Evolutionary conservation across 1,284 basidiomycete genomes (phyloP), one percentile per base, ranked within the genome.

Genomic region (Coriolopsis trogii): DNA sequence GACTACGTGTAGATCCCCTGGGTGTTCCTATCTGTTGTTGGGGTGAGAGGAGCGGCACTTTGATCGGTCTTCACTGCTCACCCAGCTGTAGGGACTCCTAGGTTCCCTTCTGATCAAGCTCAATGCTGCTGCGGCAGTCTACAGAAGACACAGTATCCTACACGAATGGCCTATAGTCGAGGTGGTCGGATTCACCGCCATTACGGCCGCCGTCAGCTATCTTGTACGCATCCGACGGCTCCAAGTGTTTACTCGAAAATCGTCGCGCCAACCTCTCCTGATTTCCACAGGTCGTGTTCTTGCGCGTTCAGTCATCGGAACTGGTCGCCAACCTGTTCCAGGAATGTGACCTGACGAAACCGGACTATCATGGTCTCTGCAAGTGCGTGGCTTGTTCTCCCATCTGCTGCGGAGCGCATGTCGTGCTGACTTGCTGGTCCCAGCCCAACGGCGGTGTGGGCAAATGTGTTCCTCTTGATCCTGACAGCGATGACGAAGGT

Each of bases 291-390:
- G 62, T 67, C 16, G 62, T 70, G n/a, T 66, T 69, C 57, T 49
- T 43, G 46, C 84, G 86, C 46, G 86, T 84, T 3, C 86, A 87
- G 65, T 77, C 84, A 1, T 86, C 84, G 0, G 84, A 87, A 60
- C 69, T 89, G 13, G 87, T 89, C 3, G 78, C 85, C 6, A 87
- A 87, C 60, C 73, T 89, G 4, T 89, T 89, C 64, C 80, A 84
- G 61, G 86, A 89, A 65, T 89, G 87, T 60, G 85, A 87, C 64
- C 70, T 81, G 6, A 70, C 70, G 8, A 85, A 79, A 62, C 77
- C 78, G 7, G 85, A 88, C 63, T 87, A 81, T 63, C 85, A 87
- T 61, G 85, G 86, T 2, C 70, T 89, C 26, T 89, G 86, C 85
- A 87, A 88, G 86, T 87, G 62, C 55, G 83, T 60, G 13, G 12